Percentiles rank a stretch among this genome's conserved stretches.
Evolutionary conservation across 2,329 filamentous ascomycete genomes (phyloP).

Genomic region (Celoporthe dispersa): DNA sequence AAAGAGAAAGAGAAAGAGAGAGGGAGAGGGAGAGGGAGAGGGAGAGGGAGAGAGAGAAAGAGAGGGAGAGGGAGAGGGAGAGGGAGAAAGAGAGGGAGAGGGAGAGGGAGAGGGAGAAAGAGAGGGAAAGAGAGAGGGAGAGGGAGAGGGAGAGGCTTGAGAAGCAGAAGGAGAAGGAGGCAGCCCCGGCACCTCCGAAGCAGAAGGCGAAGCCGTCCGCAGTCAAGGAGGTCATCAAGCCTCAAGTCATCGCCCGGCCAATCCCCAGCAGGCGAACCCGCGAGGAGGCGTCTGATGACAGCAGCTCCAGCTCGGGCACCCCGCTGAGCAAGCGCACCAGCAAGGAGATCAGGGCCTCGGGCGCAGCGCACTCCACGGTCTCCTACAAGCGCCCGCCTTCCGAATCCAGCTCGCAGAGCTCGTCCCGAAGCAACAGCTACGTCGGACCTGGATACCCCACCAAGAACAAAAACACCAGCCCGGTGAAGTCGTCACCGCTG

Average conservation of each 20-base stretch:
- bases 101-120: constrained; percentile 32
- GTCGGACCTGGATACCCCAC: constrained; percentile 39
- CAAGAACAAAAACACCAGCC: constrained; percentile 60
- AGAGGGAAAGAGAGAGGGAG: constrained; percentile 24
- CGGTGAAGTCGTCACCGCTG: constrained; percentile 66
- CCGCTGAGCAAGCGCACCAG: constrained; percentile 63
- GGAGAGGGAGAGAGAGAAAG: constrained; percentile 28
- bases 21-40: constrained; percentile 32
- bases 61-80: constrained; percentile 21
- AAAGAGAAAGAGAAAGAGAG: constrained; percentile 13
- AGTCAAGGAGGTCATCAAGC: constrained; percentile 39
- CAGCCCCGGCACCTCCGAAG: constrained; percentile 31
- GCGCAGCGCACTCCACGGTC: constrained; percentile 17
- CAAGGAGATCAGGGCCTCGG: constrained; percentile 41
- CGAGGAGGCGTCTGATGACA: constrained; percentile 54
- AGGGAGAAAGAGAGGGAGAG: too few species aligned
- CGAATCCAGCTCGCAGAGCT: constrained; percentile 51
- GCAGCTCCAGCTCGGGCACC: constrained; percentile 63
- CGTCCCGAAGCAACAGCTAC: constrained; percentile 41
- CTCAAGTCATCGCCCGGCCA: constrained; percentile 35
- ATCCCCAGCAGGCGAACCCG: constrained; percentile 55
- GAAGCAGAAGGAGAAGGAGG: constrained; percentile 36
- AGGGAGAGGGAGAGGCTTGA: constrained; percentile 32
- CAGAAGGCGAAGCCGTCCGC: constrained; percentile 45
- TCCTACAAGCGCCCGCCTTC: constrained; percentile 37